Evolutionary conservation across 2,329 filamentous ascomycete species (phyloP).

Genomic region (Neodidymelliopsis sp.): DNA sequence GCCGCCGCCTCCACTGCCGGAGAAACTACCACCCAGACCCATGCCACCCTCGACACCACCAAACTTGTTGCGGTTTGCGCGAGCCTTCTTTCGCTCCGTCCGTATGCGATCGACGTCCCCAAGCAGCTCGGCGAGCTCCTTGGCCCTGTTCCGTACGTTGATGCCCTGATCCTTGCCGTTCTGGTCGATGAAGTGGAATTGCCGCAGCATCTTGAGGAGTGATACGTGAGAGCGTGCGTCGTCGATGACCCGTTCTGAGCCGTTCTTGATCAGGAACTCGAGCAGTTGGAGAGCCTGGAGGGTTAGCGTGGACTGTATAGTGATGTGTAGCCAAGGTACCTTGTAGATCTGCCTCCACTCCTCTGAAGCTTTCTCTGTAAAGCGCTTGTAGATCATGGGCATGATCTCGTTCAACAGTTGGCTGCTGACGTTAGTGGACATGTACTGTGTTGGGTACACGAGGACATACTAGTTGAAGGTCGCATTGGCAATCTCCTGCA

Average conservation of each 20-base stretch:
- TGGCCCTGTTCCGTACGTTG: constrained; percentile 95
- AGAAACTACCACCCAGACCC: constrained; percentile 62
- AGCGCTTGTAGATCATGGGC: constrained; percentile 99
- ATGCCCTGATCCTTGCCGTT: constrained; percentile 99
- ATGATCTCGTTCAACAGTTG: constrained; percentile 99
- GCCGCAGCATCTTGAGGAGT: constrained; percentile 95
- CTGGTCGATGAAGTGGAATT: constrained; percentile 95
- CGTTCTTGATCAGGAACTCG: constrained; percentile 97
- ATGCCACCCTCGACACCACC: constrained; percentile 88
- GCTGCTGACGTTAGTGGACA: constrained; percentile 58
- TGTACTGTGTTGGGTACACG: background rate
- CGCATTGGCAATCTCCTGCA: constrained; percentile 98
- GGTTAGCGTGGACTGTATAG: constrained; percentile 24
- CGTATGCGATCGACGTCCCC: constrained; percentile 88
- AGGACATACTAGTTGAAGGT: constrained; percentile 92
- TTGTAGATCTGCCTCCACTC: constrained; percentile 99
- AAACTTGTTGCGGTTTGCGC: constrained; percentile 91
- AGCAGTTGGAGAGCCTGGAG: constrained; percentile 80
- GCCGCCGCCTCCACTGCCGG: constrained; percentile 55
- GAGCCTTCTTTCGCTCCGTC: constrained; percentile 82
- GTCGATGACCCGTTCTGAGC: constrained; percentile 95
- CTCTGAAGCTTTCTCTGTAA: constrained; percentile 97
- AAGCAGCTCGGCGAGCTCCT: constrained; percentile 93
- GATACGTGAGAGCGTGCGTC: constrained; percentile 95
- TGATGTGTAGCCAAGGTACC: constrained; percentile 54